Percentiles rank a stretch among this genome's conserved stretches.
Evolutionary conservation across 306 rosid genomes (phyloP).

Genomic region (Ormosia emarginata): DNA sequence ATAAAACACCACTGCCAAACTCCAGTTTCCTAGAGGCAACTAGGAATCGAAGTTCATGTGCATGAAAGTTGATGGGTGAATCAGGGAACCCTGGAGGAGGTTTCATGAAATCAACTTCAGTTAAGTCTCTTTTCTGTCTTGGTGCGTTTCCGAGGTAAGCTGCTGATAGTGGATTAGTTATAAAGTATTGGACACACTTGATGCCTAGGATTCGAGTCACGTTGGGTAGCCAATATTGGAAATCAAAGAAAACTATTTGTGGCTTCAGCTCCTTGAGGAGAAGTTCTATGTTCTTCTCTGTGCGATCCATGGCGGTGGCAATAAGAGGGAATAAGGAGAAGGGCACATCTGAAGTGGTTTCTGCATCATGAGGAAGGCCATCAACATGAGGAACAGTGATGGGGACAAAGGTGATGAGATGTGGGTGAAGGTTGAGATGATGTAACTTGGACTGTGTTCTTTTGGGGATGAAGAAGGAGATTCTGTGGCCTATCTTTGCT

Average conservation of each 20-base stretch:
- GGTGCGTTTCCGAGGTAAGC: background rate
- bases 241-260: background rate
- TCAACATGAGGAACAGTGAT: background rate
- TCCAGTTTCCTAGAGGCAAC: background rate
- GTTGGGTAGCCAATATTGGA: background rate
- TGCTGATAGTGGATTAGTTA: background rate
- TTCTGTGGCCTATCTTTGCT: slow-evolving; percentile 16
- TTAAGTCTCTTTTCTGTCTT: background rate
- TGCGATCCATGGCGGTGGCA: background rate
- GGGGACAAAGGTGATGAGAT: slow-evolving; percentile 13
- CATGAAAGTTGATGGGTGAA: background rate
- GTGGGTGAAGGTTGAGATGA: slow-evolving; percentile 12
- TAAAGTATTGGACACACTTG: background rate
- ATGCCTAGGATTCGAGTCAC: background rate
- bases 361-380: background rate
- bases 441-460: slow-evolving; percentile 4
- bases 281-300: background rate
- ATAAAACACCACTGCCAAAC: slow-evolving; percentile 4
- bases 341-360: background rate
- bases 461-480: slow-evolving; percentile 25
- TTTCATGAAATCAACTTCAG: background rate
- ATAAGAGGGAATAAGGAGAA: background rate
- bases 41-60: slow-evolving; percentile 17
- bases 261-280: background rate
- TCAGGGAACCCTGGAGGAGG: slow-evolving; percentile 18